phyloP scores from a whole-genome alignment of 1,284 basidiomycete species.

The Fomitopsis pinicola region DNA sequence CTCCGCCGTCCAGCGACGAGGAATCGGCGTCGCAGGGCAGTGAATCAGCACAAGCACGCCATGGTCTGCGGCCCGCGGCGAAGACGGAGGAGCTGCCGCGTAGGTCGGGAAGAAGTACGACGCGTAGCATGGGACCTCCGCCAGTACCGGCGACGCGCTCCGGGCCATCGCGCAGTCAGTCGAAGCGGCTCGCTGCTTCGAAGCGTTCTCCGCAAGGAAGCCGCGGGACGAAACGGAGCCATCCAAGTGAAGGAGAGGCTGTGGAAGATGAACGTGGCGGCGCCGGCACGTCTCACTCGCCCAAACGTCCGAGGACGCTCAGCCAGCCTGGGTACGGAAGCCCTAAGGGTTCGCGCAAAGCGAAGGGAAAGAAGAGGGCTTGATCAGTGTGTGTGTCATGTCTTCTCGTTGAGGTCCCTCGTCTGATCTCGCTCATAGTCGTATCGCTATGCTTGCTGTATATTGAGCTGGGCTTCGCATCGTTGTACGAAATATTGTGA shows the following conservation, averaged over 20 bases:
- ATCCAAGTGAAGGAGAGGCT: neutral
- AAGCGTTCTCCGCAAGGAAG: neutral
- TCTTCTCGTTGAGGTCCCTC: too few relatives aligned
- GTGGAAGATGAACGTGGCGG: neutral
- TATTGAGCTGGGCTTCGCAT: too few relatives aligned
- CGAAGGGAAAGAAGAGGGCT: too few relatives aligned
- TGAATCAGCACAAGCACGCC: neutral
- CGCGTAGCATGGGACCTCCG: neutral
- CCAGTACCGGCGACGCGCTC: neutral
- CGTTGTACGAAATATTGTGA: too few relatives aligned
- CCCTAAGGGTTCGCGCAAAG: too few relatives aligned
- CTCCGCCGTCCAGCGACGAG: neutral
- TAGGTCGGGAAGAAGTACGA: neutral
- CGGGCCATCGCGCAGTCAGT: neutral
- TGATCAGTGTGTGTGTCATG: too few relatives aligned
- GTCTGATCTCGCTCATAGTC: too few relatives aligned
- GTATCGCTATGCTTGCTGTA: too few relatives aligned
- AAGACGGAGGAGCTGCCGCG: neutral
- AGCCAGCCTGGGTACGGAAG: neutral
- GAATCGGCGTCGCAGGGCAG: neutral
- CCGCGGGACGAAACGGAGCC: neutral
- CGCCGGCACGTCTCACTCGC: neutral
- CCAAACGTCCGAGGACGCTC: neutral
- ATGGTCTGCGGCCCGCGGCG: neutral
- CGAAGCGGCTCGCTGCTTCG: neutral